Base-by-base conservation (phyloP, 495 filamentous ascomycete genomes). In the Neurospora sp. region DNA sequence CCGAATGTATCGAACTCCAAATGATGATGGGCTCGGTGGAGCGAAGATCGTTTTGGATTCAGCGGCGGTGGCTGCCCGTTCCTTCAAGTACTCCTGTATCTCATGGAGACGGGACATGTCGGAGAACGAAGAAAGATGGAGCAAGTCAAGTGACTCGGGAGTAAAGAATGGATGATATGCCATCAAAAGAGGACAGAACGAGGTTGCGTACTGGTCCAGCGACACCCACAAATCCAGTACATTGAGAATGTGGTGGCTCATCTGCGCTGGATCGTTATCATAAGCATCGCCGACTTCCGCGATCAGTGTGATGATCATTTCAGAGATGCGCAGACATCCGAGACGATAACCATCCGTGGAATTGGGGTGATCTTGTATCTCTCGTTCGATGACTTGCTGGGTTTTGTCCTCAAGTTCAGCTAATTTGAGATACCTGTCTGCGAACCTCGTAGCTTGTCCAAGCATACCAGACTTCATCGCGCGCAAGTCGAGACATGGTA, bases 21-120 rank as follows among this genome's bases (percentile, higher is more conserved):
- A 74, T 75, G 1, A 71, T 6, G 72, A 78, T 7, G 54, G 14
- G 54, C 54, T 35, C 31, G 54, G 54, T 9, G 54, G 54, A 37
- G 54, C 74, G 44, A 39, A 91, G 75, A 72, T 91, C 84, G 0
- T 20, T 66, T 60, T 90, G 87, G 18, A 91, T 82, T 66, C 54
- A 35, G 54, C 12, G 54, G 54, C 23, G 3, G 12, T 18, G 14
- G 54, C 27, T 66, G 54, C 27, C 31, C 54, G 54, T 66, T 66
- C 7, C 27, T 66, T 66, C 27, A 66, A 27, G 14, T 66, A 66
- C 2, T 18, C 27, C 14, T 66, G 54, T 66, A 66, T 35, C 0
- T 71, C 31, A 14, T 83, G 82, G 1, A 90, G 80, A 0, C 86
- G 86, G 5, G 74, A 41, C 84, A 91, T 85, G 27, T 85, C 83